Conservation (phyloP, 164 flowering plant genomes). For the Nelumbo lutea region DNA sequence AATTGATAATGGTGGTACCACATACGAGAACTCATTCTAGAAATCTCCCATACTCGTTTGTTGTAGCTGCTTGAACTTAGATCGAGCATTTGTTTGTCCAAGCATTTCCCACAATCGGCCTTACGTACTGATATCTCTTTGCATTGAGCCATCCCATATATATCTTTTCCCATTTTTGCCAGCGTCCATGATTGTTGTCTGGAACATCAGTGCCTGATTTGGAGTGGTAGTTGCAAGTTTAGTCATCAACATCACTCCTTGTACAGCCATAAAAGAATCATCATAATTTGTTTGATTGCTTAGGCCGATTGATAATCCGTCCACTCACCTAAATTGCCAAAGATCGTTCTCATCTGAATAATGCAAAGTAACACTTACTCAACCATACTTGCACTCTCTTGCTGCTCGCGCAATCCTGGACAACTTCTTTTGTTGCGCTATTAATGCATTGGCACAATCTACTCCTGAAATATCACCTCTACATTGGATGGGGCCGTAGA, state of each 20-base stretch:
- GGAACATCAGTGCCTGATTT: background rate
- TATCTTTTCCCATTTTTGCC: background rate
- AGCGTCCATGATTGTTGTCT: background rate
- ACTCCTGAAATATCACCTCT: background rate
- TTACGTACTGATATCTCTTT: background rate
- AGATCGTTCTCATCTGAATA: background rate
- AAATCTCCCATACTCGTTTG: background rate
- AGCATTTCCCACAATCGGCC: background rate
- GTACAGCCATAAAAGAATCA: background rate
- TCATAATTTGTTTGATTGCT: background rate
- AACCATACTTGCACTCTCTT: background rate
- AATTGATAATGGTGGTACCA: slow-evolving; percentile 21
- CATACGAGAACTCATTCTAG: slow-evolving; percentile 18
- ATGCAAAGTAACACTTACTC: background rate
- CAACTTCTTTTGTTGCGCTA: background rate
- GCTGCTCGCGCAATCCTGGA: background rate
- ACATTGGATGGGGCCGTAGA: background rate
- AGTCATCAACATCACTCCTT: too few relatives aligned
- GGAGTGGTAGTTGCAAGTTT: background rate
- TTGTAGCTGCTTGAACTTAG: background rate
- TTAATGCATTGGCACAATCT: background rate
- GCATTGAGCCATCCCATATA: background rate
- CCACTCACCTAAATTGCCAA: background rate
- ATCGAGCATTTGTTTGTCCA: background rate
- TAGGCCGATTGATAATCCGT: background rate